These are phyloP conservation scores for Pseudocercospora fijiensis DNA, from an alignment of 2,329 filamentous ascomycete genomes.

Conservation along the genomic window DNA sequence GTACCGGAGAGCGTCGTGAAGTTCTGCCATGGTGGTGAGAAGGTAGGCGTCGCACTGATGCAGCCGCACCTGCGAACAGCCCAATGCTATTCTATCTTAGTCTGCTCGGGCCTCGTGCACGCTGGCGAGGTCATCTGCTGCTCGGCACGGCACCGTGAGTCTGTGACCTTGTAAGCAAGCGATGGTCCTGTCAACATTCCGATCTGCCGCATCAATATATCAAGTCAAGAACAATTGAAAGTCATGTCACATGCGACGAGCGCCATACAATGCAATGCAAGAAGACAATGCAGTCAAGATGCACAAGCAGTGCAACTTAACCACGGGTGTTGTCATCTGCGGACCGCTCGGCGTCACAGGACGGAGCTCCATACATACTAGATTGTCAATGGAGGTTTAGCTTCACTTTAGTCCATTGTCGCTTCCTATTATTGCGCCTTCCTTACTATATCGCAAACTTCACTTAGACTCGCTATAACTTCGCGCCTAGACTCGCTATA, in stretches of 20 bases:
- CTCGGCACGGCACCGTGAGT: too few relatives aligned
- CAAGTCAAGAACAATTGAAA: not conserved
- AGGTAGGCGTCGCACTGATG: not conserved
- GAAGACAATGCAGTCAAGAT: not conserved
- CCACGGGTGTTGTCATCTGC: not conserved
- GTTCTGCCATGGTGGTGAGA: slow-evolving; percentile 38
- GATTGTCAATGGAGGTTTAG: too few relatives aligned
- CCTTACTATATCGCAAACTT: too few relatives aligned
- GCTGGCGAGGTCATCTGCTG: not conserved
- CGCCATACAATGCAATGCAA: not conserved
- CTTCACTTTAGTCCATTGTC: too few relatives aligned
- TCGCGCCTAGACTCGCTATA: too few relatives aligned
- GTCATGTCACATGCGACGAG: not conserved
- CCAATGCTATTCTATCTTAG: not conserved
- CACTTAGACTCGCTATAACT: too few relatives aligned
- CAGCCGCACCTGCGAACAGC: not conserved
- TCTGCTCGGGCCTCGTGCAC: not conserved
- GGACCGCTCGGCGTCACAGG: not conserved
- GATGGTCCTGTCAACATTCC: not conserved
- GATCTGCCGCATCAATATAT: not conserved
- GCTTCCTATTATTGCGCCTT: too few relatives aligned
- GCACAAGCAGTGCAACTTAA: too few relatives aligned
- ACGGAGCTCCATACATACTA: too few relatives aligned
- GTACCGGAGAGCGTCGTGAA: slow-evolving; percentile 48
- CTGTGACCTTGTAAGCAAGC: too few relatives aligned